Conservation (phyloP, 768 basidiomycete genomes). For the Boletus patriciae region DNA sequence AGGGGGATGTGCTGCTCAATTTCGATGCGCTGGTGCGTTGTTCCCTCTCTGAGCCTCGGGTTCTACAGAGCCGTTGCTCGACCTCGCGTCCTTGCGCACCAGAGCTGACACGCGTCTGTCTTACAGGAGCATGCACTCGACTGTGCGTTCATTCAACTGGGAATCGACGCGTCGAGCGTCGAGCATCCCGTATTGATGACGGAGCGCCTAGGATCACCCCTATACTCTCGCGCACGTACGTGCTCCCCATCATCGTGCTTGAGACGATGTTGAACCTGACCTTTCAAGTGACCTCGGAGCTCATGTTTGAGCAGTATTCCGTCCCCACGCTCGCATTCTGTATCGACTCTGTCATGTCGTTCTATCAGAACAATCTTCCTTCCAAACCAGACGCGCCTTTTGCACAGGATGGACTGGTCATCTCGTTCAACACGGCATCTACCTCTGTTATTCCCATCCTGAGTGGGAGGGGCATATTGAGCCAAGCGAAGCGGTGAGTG, state of each 20-base stretch:
- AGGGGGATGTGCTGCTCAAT: constrained; percentile 90
- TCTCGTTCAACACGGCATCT: constrained; percentile 90
- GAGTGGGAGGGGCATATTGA: constrained; percentile 77
- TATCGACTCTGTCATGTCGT: constrained; percentile 89
- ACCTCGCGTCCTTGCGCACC: too few relatives aligned
- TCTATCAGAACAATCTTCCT: constrained; percentile 75
- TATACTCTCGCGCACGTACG: constrained; percentile 85
- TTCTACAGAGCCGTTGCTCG: not conserved
- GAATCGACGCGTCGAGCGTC: constrained; percentile 72
- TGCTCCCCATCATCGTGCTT: constrained; percentile 14
- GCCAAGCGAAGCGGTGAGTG: constrained; percentile 79
- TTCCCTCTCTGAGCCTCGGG: not conserved
- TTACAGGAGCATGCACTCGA: constrained; percentile 92
- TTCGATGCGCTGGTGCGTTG: constrained; percentile 87
- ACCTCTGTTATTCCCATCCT: constrained; percentile 91
- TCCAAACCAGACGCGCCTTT: constrained; percentile 37
- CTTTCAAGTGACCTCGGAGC: constrained; percentile 82
- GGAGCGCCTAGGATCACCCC: constrained; percentile 82
- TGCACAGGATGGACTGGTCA: constrained; percentile 71
- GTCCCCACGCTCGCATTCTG: constrained; percentile 87
- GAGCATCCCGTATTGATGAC: constrained; percentile 93
- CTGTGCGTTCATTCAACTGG: constrained; percentile 84
- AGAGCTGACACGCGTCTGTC: constrained; percentile 22
- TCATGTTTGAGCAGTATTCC: constrained; percentile 91
- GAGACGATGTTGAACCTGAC: not conserved